A percentile compares a stretch with the other conserved stretches of the same genome.
Conservation (phyloP, 306 rosid genomes). For the Malus sylvestris region DNA sequence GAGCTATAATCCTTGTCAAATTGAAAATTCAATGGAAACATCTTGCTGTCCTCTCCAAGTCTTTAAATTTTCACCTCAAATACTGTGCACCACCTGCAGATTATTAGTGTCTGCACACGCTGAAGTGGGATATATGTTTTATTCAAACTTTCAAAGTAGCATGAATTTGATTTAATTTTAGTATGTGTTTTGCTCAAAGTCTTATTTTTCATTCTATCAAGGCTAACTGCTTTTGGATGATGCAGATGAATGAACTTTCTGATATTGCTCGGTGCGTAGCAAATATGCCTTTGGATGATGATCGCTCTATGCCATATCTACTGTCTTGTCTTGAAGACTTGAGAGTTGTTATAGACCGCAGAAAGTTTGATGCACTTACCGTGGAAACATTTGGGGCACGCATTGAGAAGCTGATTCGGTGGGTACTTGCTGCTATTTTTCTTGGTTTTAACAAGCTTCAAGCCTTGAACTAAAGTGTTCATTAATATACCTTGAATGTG, state of each 20-base stretch:
- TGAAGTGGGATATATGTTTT: neutral
- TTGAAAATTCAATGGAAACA: neutral
- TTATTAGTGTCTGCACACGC: neutral
- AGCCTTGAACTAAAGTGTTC: neutral
- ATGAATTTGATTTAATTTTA: neutral
- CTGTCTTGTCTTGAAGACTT: conserved; percentile 83
- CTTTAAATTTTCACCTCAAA: neutral
- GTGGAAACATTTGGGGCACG: conserved; percentile 95
- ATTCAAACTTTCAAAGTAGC: neutral
- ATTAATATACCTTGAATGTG: neutral
- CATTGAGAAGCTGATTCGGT: conserved; percentile 89
- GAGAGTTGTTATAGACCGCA: conserved; percentile 69
- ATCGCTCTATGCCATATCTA: conserved; percentile 54
- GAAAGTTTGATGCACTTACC: conserved; percentile 79
- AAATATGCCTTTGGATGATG: conserved; percentile 77
- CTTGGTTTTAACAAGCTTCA: conserved; percentile 4
- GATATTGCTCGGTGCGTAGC: conserved; percentile 92
- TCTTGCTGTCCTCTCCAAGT: neutral
- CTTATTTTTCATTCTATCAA: conserved; percentile 3
- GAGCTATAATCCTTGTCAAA: neutral
- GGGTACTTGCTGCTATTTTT: conserved; percentile 24
- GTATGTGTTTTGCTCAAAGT: neutral
- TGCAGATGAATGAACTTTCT: conserved; percentile 92
- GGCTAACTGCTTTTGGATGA: conserved; percentile 12
- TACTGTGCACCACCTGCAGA: neutral